These are phyloP conservation scores for Calonectria montana DNA, from an alignment of 2,329 filamentous ascomycete genomes.

Conservation along the genomic window DNA sequence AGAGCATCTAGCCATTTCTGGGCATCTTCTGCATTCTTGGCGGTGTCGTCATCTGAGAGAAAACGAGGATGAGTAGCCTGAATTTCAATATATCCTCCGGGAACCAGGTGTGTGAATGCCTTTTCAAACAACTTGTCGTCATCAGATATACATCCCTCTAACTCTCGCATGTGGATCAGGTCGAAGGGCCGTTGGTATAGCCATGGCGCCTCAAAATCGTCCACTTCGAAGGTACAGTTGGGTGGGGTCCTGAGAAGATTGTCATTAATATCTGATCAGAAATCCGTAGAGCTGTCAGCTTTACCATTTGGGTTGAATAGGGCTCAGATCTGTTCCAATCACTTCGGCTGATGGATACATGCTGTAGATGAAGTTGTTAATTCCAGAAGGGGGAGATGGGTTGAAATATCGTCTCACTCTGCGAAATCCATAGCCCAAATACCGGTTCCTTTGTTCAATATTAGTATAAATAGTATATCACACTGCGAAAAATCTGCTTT, in stretches of 20 bases:
- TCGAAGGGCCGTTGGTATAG: slow-evolving; percentile 9
- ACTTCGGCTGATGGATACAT: slow-evolving; percentile 19
- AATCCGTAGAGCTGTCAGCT: not conserved
- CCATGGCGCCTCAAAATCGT: slow-evolving; percentile 10
- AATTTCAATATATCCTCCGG: not conserved
- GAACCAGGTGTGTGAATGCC: not conserved
- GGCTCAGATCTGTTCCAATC: slow-evolving; percentile 20
- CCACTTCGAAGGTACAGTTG: slow-evolving; percentile 14
- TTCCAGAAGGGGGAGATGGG: not conserved
- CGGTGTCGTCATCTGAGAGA: slow-evolving; percentile 3
- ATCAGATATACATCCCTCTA: slow-evolving; percentile 1
- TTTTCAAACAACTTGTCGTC: not conserved
- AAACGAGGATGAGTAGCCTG: not conserved
- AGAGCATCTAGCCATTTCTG: not conserved
- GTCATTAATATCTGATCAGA: not conserved
- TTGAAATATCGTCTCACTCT: not conserved
- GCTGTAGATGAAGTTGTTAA: not conserved
- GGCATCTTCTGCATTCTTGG: not conserved
- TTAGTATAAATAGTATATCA: not conserved
- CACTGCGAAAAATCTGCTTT: not conserved
- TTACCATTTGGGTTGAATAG: slow-evolving; percentile 22
- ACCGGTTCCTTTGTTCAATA: not conserved
- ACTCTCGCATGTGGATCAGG: not conserved
- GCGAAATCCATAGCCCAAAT: slow-evolving; percentile 23
- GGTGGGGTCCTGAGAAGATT: slow-evolving; percentile 6